phyloP scores from a whole-genome alignment of 345 rosid genomes.

The Gossypium arboreum region DNA sequence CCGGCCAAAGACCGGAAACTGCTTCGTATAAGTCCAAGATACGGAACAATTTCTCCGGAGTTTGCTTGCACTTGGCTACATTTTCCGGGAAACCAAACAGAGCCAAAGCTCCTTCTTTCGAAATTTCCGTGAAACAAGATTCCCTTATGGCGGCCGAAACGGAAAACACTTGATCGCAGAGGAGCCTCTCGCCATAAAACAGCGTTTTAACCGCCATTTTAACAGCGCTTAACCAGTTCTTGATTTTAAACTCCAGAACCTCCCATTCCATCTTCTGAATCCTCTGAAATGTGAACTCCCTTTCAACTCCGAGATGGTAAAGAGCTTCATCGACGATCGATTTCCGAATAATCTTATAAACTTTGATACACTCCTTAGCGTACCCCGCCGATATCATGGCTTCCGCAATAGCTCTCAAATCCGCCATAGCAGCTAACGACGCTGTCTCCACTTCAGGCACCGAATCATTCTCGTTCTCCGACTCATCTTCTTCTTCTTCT shows the following conservation, averaged over 20 bases:
- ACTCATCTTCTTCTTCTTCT: conserved; percentile 25
- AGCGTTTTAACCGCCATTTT: conserved; percentile 45
- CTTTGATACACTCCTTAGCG: conserved; percentile 59
- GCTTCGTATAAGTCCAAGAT: conserved; percentile 72
- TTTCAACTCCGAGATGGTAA: conserved; percentile 55
- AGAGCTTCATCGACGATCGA: conserved; percentile 57
- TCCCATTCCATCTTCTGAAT: conserved; percentile 74
- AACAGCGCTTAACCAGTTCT: conserved; percentile 50
- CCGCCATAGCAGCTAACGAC: conserved; percentile 35
- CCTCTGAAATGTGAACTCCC: conserved; percentile 27
- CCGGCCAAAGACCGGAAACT: conserved; percentile 47
- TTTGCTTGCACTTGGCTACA: conserved; percentile 56
- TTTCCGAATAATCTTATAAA: conserved; percentile 52
- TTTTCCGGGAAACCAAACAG: conserved; percentile 64
- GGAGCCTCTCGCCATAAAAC: conserved; percentile 63
- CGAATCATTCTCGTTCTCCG: conserved; percentile 11
- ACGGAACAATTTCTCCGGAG: conserved; percentile 74
- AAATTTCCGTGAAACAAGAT: conserved; percentile 53
- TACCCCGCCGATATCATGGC: conserved; percentile 73
- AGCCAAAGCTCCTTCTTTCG: conserved; percentile 45
- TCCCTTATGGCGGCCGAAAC: conserved; percentile 42
- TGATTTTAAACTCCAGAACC: conserved; percentile 47
- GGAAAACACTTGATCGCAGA: conserved; percentile 65
- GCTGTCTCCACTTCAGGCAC: conserved; percentile 22
- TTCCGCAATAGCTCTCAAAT: conserved; percentile 62